Evolutionary conservation across 371 early-diverging fungal species (phyloP).

Genomic region (Cladochytrium tenue): DNA sequence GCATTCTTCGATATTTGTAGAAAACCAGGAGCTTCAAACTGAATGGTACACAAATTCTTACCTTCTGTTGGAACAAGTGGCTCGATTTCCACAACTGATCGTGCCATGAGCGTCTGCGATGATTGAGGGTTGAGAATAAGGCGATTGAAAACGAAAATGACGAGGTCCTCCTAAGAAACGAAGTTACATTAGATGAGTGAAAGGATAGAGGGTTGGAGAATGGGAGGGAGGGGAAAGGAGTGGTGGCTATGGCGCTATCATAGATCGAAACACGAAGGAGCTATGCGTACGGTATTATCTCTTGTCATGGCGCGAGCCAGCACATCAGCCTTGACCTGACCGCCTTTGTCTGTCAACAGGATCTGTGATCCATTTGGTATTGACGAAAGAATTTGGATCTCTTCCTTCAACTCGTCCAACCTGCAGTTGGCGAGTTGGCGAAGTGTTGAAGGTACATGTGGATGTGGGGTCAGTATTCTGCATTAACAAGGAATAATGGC

Average conservation of each 20-base stretch:
- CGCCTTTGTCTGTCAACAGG: slow-evolving; percentile 6
- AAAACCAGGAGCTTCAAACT: too few species aligned
- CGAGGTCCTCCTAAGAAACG: slow-evolving; percentile 1
- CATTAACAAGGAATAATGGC: too few species aligned
- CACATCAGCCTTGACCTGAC: slow-evolving; percentile 2
- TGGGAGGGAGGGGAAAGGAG: too few species aligned
- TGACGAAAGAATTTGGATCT: slow-evolving; percentile 3
- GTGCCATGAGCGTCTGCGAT: neutral
- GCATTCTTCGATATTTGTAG: too few species aligned
- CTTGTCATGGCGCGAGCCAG: neutral
- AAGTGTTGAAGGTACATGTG: too few species aligned
- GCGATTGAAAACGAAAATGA: slow-evolving; percentile 7
- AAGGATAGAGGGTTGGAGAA: too few species aligned
- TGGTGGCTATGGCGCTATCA: too few species aligned
- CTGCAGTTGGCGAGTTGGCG: neutral
- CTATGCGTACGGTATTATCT: neutral
- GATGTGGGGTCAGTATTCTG: too few species aligned
- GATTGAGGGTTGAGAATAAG: neutral
- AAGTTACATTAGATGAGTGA: too few species aligned
- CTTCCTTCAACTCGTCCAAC: neutral
- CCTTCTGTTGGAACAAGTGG: slow-evolving; percentile 8
- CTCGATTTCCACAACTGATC: slow-evolving; percentile 5
- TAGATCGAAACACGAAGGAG: too few species aligned
- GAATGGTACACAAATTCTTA: too few species aligned
- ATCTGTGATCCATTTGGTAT: slow-evolving; percentile 3